These are phyloP conservation scores for Tylopilus felleus DNA, from an alignment of 768 basidiomycete genomes.

Conservation along the genomic window DNA sequence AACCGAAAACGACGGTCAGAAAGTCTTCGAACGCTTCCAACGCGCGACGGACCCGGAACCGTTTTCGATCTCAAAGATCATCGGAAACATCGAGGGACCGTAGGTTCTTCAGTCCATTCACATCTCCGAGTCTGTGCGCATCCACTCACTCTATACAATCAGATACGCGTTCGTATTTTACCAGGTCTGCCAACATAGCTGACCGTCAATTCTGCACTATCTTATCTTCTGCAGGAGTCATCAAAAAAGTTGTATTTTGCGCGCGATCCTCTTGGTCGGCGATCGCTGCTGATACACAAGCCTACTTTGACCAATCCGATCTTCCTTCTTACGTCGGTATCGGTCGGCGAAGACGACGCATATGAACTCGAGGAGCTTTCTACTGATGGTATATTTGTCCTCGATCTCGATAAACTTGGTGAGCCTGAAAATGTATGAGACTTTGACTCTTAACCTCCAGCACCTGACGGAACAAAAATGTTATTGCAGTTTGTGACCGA, in stretches of 20 bases:
- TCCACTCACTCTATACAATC: conserved; percentile 1
- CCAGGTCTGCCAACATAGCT: conserved; percentile 47
- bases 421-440: conserved; percentile 26
- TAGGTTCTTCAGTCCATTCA: conserved; percentile 45
- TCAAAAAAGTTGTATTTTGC: conserved; percentile 61
- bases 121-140: not conserved
- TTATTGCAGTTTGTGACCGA: conserved; percentile 17
- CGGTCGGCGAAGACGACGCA: conserved; percentile 43
- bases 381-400: conserved; percentile 52
- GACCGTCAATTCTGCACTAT: not conserved
- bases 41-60: conserved; percentile 15
- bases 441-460: not conserved
- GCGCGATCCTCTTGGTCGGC: conserved; percentile 80
- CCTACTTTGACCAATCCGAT: conserved; percentile 48
- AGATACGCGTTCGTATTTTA: conserved; percentile 84
- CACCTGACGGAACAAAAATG: not conserved
- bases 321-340: conserved; percentile 65
- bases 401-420: conserved; percentile 41
- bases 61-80: conserved; percentile 46
- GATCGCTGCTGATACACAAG: conserved; percentile 74
- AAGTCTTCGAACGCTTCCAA: conserved; percentile 39
- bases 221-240: conserved; percentile 34
- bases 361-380: conserved; percentile 60
- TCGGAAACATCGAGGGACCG: conserved; percentile 78
- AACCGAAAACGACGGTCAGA: conserved; percentile 71